Conservation (phyloP, 2,329 filamentous ascomycete species). For the Plectosphaerella cucumerina region DNA sequence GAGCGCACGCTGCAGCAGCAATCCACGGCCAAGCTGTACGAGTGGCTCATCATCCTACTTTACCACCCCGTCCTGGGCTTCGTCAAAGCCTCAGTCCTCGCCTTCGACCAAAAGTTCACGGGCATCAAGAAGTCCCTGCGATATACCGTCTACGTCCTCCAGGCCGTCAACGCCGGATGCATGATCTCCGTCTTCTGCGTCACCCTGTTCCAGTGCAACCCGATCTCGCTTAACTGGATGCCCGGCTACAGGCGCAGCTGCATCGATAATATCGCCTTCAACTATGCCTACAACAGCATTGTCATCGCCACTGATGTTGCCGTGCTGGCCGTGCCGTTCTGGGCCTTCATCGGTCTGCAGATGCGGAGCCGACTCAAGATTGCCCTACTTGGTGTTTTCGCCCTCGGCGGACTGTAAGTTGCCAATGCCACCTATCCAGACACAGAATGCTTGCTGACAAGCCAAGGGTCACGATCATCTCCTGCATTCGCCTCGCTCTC, state of each 20-base stretch:
- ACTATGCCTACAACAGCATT: slow-evolving; percentile 16
- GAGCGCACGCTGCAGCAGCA: slow-evolving; percentile 11
- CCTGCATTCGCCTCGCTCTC: slow-evolving; percentile 21
- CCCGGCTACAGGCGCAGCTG: slow-evolving; percentile 1
- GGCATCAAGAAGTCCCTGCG: slow-evolving; percentile 28
- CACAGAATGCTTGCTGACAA: neutral
- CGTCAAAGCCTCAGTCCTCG: slow-evolving; percentile 38
- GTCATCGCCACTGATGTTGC: slow-evolving; percentile 24
- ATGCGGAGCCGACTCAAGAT: slow-evolving; percentile 32
- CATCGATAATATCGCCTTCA: slow-evolving; percentile 17
- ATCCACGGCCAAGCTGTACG: slow-evolving; percentile 11
- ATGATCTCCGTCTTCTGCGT: slow-evolving; percentile 26
- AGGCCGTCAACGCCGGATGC: slow-evolving; percentile 24
- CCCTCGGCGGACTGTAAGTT: slow-evolving; percentile 31
- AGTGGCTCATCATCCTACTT: slow-evolving; percentile 14
- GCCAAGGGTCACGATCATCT: slow-evolving; percentile 20
- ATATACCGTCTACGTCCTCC: slow-evolving; percentile 21
- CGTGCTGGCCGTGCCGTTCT: slow-evolving; percentile 30
- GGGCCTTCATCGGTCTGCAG: slow-evolving; percentile 34
- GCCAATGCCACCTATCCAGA: neutral
- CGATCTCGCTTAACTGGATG: slow-evolving; percentile 23
- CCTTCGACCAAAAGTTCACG: slow-evolving; percentile 40
- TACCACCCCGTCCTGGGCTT: slow-evolving; percentile 19
- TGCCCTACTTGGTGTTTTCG: slow-evolving; percentile 33
- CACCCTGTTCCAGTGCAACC: slow-evolving; percentile 29